Percentiles rank a stretch among this genome's conserved stretches.
phyloP scores from a whole-genome alignment of 495 filamentous ascomycete genomes.

The Trichoderma virens region DNA sequence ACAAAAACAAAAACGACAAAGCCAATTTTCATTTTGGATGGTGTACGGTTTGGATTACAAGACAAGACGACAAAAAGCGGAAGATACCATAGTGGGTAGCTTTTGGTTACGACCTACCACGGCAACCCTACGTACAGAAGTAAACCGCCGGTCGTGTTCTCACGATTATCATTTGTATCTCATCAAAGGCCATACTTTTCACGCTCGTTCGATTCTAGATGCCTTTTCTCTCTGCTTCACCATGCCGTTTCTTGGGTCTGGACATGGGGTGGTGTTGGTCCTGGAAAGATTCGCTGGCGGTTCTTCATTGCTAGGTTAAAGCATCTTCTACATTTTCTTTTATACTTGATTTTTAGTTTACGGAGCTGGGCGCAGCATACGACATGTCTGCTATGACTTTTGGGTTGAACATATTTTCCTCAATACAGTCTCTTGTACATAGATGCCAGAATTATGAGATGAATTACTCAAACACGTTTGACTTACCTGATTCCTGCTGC shows the following conservation, averaged over 20 bases:
- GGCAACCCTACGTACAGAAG: neutral
- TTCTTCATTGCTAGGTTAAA: neutral
- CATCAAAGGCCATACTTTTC: neutral
- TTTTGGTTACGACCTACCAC: neutral
- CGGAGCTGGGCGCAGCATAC: conserved; percentile 1
- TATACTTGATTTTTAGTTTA: neutral
- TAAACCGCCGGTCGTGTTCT: neutral
- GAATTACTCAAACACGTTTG: neutral
- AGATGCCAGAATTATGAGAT: neutral
- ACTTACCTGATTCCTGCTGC: neutral
- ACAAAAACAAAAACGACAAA: conserved; percentile 4
- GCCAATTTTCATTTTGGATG: conserved; percentile 3
- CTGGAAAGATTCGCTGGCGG: neutral
- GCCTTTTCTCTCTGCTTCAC: neutral
- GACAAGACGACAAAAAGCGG: neutral
- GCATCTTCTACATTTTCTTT: neutral
- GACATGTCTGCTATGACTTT: neutral
- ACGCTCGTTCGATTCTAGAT: neutral
- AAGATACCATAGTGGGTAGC: neutral
- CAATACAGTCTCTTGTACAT: conserved; percentile 6
- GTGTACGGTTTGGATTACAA: neutral
- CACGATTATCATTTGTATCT: neutral
- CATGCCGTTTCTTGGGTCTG: neutral
- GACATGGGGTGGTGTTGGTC: neutral
- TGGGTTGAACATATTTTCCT: conserved; percentile 1